Conservation (phyloP, 2,329 filamentous ascomycete genomes). For the Trichoderma guizhouense region DNA sequence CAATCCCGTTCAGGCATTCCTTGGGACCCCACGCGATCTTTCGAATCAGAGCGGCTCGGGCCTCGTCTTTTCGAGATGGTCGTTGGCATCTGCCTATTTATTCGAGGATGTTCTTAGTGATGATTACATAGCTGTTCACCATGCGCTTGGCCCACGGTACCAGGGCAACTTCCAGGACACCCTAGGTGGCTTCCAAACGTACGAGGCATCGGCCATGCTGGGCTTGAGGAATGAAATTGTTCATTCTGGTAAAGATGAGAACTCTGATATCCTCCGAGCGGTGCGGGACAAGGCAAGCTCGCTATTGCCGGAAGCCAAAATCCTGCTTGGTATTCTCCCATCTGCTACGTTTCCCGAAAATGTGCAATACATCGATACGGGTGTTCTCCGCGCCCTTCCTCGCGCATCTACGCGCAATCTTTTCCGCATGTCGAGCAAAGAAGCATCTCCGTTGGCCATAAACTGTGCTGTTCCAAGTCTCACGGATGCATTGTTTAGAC, state of each 20-base stretch:
- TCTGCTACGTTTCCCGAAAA: conserved; percentile 77
- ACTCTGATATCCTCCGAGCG: conserved; percentile 85
- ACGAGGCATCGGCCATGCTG: conserved; percentile 84
- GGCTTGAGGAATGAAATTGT: conserved; percentile 89
- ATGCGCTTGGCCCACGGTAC: conserved; percentile 84
- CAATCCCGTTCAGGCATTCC: conserved; percentile 80
- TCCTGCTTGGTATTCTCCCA: conserved; percentile 80
- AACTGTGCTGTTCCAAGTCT: conserved; percentile 86
- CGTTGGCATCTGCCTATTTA: conserved; percentile 82
- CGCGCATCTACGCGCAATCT: conserved; percentile 64
- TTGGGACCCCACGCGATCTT: conserved; percentile 88
- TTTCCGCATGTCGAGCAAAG: conserved; percentile 36
- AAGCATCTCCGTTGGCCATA: conserved; percentile 73
- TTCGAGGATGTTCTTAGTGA: conserved; percentile 87
- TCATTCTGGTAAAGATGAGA: conserved; percentile 84
- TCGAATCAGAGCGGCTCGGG: conserved; percentile 72
- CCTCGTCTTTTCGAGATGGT: conserved; percentile 76
- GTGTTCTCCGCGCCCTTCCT: conserved; percentile 73
- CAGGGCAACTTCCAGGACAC: conserved; percentile 97
- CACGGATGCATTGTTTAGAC: conserved; percentile 79
- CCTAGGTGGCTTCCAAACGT: conserved; percentile 93
- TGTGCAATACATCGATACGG: conserved; percentile 72
- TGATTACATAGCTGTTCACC: conserved; percentile 87
- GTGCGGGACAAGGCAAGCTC: conserved; percentile 81
- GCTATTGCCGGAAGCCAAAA: conserved; percentile 75